Base-by-base conservation (phyloP, 148 eudicot genomes). In the Silene latifolia region DNA sequence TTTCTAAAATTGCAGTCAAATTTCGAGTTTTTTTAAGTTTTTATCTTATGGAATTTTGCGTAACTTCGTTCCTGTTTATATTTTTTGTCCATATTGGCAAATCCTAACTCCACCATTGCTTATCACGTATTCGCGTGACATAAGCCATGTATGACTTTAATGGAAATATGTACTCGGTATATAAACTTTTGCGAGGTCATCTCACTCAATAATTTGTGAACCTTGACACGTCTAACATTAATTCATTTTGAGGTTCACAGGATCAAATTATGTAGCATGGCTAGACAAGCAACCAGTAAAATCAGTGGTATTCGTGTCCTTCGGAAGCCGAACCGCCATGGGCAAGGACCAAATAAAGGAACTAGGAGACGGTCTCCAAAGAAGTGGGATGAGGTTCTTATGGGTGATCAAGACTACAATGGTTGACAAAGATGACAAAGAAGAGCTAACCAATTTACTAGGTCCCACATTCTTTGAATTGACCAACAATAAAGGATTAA, bases 351-450 rank as follows among this genome's bases (percentile, higher is more conserved):
- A 87, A 57, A 82, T 87, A n/a, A 61, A 21, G 63, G 88, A 85
- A 53, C 23, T 87, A 1, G 87, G 83, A 23, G 27, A 76, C 4
- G 90, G 88, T 18, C 44, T 85, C 13, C 72, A 81, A 72, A 82
- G 68, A 25, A 77, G 82, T 10, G 83, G 79, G 25, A 67, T 32
- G 25, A 67, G 72, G 9, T 85, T 85, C 47, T 10, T 87, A 4
- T 87, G 90, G 90, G 84, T 85, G 4, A 63, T 88, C 32, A 88
- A 88, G 75, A 74, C 78, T 3, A 78, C 80, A 12, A 72, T 77
- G 69, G 82, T 87, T 0, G 87, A 87, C 47, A 79, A 73, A 62
- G 88, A 87, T 8, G 87, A 83, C 9, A 64, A 71, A 2, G 82
- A 32, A 3, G 83, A 80, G n/a, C 10, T 85, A 0, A n/a, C 32